phyloP scores from a whole-genome alignment of 2,329 filamentous ascomycete genomes.

The Decorospora gaudefroyi region DNA sequence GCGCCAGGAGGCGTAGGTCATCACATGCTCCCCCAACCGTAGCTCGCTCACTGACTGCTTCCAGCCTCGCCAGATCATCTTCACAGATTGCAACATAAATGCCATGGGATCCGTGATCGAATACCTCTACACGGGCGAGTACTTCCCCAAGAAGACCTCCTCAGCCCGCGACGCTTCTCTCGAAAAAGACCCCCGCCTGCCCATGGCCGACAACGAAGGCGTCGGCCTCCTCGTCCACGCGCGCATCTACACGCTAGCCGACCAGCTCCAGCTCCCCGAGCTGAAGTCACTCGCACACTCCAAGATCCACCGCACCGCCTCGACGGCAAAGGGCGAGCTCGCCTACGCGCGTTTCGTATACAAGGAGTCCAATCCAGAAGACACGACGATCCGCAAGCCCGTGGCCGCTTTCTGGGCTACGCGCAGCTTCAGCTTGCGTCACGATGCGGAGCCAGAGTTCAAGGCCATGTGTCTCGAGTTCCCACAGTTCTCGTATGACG shows the following conservation, averaged over 20 bases:
- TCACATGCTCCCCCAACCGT: too few relatives aligned
- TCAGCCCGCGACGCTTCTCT: conserved; percentile 68
- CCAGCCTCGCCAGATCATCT: conserved; percentile 68
- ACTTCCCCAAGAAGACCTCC: conserved; percentile 70
- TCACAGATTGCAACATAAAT: conserved; percentile 69
- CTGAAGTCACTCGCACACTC: conserved; percentile 78
- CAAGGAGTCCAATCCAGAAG: conserved; percentile 70
- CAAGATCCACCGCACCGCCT: conserved; percentile 91
- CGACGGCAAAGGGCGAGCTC: conserved; percentile 86
- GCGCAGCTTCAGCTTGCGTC: conserved; percentile 75
- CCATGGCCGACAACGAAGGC: conserved; percentile 74
- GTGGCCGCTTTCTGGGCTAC: conserved; percentile 91
- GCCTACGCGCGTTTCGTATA: conserved; percentile 91
- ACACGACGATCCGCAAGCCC: conserved; percentile 75
- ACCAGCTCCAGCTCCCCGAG: conserved; percentile 68
- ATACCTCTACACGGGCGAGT: conserved; percentile 83
- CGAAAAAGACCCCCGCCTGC: conserved; percentile 68
- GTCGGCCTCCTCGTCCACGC: conserved; percentile 86
- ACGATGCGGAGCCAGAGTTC: conserved; percentile 88
- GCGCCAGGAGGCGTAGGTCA: conserved; percentile 63
- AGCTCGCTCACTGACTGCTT: not conserved
- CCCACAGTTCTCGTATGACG: conserved; percentile 90
- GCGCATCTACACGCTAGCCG: conserved; percentile 84
- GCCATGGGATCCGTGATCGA: conserved; percentile 80
- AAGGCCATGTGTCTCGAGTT: conserved; percentile 82